Base-by-base conservation (phyloP, 306 rosid genomes). In the Fagus sylvatica region DNA sequence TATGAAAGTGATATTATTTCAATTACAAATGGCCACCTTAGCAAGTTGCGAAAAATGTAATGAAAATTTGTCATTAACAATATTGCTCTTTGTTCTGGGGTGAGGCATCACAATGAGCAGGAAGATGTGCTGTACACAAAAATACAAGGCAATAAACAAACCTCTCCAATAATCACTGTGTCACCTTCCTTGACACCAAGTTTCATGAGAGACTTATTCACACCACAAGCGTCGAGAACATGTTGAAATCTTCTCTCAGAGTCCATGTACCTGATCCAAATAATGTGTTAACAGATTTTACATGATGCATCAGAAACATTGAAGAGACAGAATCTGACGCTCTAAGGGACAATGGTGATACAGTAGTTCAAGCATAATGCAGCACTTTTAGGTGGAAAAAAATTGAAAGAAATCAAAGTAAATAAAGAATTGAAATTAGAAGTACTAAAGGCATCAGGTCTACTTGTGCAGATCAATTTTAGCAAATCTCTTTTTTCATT, bases 161-260 rank as follows among this genome's bases (percentile, higher is more conserved):
- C 98, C 95, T 87, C 97, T 81, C 94, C 97, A 68, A 87, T 69
- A 59, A 93, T 72, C 81, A 95, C 97, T 0, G 86, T 90, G 93
- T 95, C 93, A 5, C 97, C 97, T 84, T 95, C 98, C 85, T 87
- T 91, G 64, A 93, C 87, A 16, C 97, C 98, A 73, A 46, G 90
- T 88, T 93, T 91, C 81, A 57, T 80, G 53, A 95, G 98, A 83
- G 97, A 89, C 82, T 93, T 93, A 59, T 86, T 83, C 79, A 91
- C 96, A 77, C 97, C 98, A 82, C 93, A 93, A 76, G 99, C 99
- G 76, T 95, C 98, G 74, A 93, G 91, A 76, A 91, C 98, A 87
- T 93, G 95, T 79, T 93, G 93, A 83, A 95, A 95, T 80, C 99
- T 93, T 90, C 80, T 95, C 65, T 85, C 99, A 16, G 98, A 95